Evolutionary conservation across 495 filamentous ascomycete species (phyloP), one percentile per base, ranked within the genome.

Genomic region (Xylaria cubensis): DNA sequence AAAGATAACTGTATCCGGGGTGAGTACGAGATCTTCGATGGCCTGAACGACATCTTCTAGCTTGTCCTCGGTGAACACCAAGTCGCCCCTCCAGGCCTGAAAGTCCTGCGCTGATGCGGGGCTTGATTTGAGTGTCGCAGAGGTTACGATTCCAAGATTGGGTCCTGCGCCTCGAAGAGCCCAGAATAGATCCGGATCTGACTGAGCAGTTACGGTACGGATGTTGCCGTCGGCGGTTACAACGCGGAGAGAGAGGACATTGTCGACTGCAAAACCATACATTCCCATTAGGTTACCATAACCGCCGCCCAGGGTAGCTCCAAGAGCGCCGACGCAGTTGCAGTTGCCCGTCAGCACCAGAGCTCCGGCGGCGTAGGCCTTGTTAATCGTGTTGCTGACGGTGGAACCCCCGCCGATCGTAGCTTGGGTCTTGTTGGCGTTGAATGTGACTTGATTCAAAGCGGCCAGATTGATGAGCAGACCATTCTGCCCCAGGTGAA

Each of bases 231-330:
- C 75, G 2, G 86, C 84, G 29, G 83, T 78, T 2, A 89, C 82
- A 13, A 87, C 71, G 29, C 83, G 78, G 63, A 82, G 72, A 0
- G 80, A 82, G 7, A 84, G 69, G 21, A 89, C 74, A 39, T 84
- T 80, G 59, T 89, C 87, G 4, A 80, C 76, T 15, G 84, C 69
- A 13, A 89, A 77, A 3, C 87, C 86, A 69, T 86, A 80, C 12
- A 76, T 67, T 13, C 86, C 86, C 73, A 83, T 78, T 4, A 84
- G 74, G 48, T 77, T 79, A 10, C 87, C 85, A 55, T 84, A 80
- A 24, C 86, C 87, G 42, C 86, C 88, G 19, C 88, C 88, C 24
- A 90, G 85, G 0, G 76, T 78, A 15, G 84, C 81, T 1, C 87
- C 87, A 0, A 86, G 69, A 10, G 81, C 65, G 36, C 85, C 82